Conservation (phyloP, 225 moss, liverwort and hornwort species). For the Polytrichum formosum region DNA sequence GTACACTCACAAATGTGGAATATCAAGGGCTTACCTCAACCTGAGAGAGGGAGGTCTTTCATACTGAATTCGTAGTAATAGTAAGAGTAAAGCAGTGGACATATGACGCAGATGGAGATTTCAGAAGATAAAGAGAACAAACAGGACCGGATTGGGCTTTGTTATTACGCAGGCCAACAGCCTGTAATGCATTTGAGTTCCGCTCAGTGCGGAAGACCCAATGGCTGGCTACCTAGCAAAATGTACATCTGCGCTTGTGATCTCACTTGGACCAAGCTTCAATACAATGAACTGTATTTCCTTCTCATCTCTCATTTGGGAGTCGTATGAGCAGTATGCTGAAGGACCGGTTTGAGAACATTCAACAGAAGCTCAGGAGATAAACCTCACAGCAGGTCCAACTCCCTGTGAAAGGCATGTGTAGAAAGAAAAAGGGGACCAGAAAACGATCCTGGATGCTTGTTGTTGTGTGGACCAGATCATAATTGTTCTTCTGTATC, state of each 20-base stretch:
- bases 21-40: too few species aligned
- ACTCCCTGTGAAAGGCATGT: not conserved
- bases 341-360: constrained; percentile 18
- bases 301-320: constrained; percentile 25
- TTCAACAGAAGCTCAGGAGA: constrained; percentile 3
- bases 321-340: constrained; percentile 17
- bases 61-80: too few species aligned
- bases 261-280: constrained; percentile 33
- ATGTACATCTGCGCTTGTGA: constrained; percentile 51
- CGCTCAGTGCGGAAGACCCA: constrained; percentile 37
- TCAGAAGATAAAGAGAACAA: not conserved
- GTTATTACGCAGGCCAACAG: constrained; percentile 44
- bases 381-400: constrained; percentile 10
- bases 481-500: constrained; percentile 15
- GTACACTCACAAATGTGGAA: too few species aligned
- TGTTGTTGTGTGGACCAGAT: constrained; percentile 20
- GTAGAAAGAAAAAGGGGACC: constrained; percentile 16
- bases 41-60: too few species aligned
- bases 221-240: constrained; percentile 41
- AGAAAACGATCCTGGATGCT: constrained; percentile 30
- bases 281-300: constrained; percentile 27
- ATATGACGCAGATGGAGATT: too few species aligned
- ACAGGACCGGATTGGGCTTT: constrained; percentile 32
- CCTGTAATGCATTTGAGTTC: constrained; percentile 37
- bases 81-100: too few species aligned